Evolutionary conservation across 768 basidiomycete species (phyloP).

Genomic region (Boletus insuetus): DNA sequence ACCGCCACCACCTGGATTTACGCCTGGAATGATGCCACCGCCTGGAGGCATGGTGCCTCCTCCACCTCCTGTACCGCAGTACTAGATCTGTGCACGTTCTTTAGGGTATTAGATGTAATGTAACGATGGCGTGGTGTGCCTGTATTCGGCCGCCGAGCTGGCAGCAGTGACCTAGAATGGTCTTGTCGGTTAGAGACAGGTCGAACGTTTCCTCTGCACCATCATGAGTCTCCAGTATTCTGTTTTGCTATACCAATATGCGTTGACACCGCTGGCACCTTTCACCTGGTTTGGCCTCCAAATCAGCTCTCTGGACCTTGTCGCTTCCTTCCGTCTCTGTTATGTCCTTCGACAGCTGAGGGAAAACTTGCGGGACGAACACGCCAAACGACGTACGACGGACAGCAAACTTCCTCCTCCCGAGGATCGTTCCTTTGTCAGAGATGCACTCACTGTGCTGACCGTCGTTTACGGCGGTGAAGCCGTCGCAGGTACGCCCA

Average conservation of each 20-base stretch:
- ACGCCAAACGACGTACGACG: conserved; percentile 35
- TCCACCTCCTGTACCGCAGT: conserved; percentile 41
- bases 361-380: conserved; percentile 45
- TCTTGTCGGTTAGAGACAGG: not conserved
- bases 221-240: conserved; percentile 40
- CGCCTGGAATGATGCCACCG: conserved; percentile 41
- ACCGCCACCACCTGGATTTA: conserved; percentile 68
- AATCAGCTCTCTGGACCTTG: conserved; percentile 63
- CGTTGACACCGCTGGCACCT: conserved; percentile 57
- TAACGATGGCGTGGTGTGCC: not conserved
- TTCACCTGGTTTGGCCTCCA: conserved; percentile 64
- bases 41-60: conserved; percentile 41
- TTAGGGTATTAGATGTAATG: conserved; percentile 1
- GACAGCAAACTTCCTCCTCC: conserved; percentile 34
- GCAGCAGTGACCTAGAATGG: not conserved
- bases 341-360: conserved; percentile 65
- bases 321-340: conserved; percentile 68
- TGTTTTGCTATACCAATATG: conserved; percentile 49
- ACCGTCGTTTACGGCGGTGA: conserved; percentile 81
- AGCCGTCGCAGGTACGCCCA: conserved; percentile 54
- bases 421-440: conserved; percentile 56
- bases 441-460: conserved; percentile 55
- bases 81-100: conserved; percentile 18
- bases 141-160: not conserved
- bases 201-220: not conserved